Base-by-base conservation (phyloP, 2,329 filamentous ascomycete species). In the Pseudogymnoascus sp. region DNA sequence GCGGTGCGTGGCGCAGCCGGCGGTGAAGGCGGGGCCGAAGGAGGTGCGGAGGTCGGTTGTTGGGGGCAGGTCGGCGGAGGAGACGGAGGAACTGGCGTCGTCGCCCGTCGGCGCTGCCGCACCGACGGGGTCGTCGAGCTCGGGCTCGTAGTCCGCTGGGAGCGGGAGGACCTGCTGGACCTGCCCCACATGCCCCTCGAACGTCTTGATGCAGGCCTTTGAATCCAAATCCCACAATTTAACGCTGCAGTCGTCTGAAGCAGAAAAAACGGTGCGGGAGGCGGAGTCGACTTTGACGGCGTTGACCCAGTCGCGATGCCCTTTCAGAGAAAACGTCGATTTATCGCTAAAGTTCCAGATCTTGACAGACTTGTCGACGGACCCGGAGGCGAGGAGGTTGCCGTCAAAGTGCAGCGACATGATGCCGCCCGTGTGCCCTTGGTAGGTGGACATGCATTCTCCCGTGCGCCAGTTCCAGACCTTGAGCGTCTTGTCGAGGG, bases 381-480 rank as follows among this genome's bases (percentile, higher is more conserved):
- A 96, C 0, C 91, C 95, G 0, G 92, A 96, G 0, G 91, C 93
- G 17, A 97, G 82, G 59, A 92, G 87, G 63, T 90, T 90, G 19
- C 85, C 87, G 65, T 93, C 91, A 73, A 96, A 96, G 75, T 97
- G 90, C 7, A 97, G 83, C 21, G 88, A 88, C 67, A 97, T 88
- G 26, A 99, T 89, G 11, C 93, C 93, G 37, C 87, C 88, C 17
- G 82, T 85, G 72, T 97, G 95, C 21, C 88, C 89, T 11, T 84
- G 82, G 62, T 96, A 87, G 0, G 89, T 96, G 59, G 88, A 89
- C 63, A 97, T 82, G 69, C 91, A 92, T 70, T 91, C 85, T 56
- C 95, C 95, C 0, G 91, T 97, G 66, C 89, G 85, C 92, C 93
- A 97, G 72, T 99, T 96, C 95, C 95, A 99, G 35, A 99, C 86